These are phyloP conservation scores for Epichloe scottii DNA, from an alignment of 2,329 filamentous ascomycete genomes.

Conservation along the genomic window DNA sequence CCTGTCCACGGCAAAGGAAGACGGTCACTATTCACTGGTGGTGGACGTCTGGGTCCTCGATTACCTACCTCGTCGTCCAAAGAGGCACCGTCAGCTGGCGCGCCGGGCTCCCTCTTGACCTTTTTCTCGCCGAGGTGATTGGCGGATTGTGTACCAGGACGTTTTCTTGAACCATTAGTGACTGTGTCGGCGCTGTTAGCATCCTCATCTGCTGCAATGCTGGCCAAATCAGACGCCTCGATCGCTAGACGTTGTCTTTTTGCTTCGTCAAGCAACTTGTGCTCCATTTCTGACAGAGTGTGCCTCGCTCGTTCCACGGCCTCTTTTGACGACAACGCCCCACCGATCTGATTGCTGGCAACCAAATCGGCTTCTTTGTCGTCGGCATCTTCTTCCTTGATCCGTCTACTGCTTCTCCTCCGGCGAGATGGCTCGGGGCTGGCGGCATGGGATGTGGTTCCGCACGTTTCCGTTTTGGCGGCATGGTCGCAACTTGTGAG, in stretches of 20 bases:
- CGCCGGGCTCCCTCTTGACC: background rate
- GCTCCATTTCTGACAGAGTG: constrained; percentile 38
- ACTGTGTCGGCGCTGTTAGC: background rate
- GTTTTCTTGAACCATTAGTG: background rate
- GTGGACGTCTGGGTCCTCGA: constrained; percentile 41
- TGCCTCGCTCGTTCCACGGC: constrained; percentile 28
- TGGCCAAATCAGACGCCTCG: constrained; percentile 24
- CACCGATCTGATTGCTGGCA: background rate
- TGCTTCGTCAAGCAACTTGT: constrained; percentile 28
- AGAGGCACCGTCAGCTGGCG: background rate
- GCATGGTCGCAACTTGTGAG: constrained; percentile 17
- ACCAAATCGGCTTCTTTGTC: background rate
- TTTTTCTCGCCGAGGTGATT: background rate
- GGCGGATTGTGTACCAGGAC: background rate
- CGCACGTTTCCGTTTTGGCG: constrained; percentile 25
- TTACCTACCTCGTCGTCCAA: constrained; percentile 11
- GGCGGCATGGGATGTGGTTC: constrained; percentile 9
- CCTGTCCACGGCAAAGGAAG: constrained; percentile 86
- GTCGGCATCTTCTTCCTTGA: constrained; percentile 3
- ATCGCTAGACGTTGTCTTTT: constrained; percentile 35
- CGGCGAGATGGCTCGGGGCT: constrained; percentile 12
- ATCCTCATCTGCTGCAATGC: background rate
- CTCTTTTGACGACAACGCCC: constrained; percentile 7
- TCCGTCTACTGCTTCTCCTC: constrained; percentile 15
- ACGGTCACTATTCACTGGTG: constrained; percentile 70